Conservation (phyloP, 495 filamentous ascomycete genomes). For the Filosporella fistucella region DNA sequence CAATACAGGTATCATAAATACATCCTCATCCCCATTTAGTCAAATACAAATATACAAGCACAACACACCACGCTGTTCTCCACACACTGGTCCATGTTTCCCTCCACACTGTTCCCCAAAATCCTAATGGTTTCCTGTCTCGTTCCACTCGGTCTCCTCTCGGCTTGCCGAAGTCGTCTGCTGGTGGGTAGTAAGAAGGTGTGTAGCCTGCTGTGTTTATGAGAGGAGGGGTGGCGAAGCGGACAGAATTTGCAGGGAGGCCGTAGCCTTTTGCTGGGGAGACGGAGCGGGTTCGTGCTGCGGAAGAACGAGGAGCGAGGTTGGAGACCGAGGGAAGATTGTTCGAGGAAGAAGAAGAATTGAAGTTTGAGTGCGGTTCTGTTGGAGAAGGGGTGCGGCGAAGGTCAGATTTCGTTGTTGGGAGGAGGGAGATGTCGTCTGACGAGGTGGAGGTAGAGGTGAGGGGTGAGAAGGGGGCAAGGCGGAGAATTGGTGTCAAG, state of each 20-base stretch:
- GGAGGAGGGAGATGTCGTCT: conserved; percentile 16
- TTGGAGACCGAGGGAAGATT: conserved; percentile 10
- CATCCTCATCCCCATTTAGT: conserved; percentile 30
- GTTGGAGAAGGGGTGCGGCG: conserved; percentile 3
- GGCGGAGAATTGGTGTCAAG: conserved; percentile 41
- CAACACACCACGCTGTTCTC: conserved; percentile 38
- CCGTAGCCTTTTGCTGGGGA: conserved; percentile 27
- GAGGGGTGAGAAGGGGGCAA: conserved; percentile 35
- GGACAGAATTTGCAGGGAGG: conserved; percentile 13
- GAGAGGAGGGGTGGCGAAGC: conserved; percentile 20
- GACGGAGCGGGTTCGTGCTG: conserved; percentile 19
- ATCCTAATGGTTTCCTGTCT: not conserved
- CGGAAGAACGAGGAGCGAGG: conserved; percentile 20
- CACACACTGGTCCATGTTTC: conserved; percentile 25
- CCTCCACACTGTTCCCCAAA: conserved; percentile 16
- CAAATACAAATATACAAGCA: conserved; percentile 47
- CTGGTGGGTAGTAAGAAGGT: not conserved
- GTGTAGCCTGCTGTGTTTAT: conserved; percentile 12
- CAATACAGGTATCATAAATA: not conserved
- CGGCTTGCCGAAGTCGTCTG: not conserved
- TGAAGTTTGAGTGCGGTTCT: conserved; percentile 11
- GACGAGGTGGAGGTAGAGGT: conserved; percentile 8
- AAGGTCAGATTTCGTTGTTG: conserved; percentile 14
- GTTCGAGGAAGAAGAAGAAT: conserved; percentile 21
- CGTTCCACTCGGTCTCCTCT: not conserved